Conservation (phyloP, 306 rosid species). For the Hippophae rhamnoides region DNA sequence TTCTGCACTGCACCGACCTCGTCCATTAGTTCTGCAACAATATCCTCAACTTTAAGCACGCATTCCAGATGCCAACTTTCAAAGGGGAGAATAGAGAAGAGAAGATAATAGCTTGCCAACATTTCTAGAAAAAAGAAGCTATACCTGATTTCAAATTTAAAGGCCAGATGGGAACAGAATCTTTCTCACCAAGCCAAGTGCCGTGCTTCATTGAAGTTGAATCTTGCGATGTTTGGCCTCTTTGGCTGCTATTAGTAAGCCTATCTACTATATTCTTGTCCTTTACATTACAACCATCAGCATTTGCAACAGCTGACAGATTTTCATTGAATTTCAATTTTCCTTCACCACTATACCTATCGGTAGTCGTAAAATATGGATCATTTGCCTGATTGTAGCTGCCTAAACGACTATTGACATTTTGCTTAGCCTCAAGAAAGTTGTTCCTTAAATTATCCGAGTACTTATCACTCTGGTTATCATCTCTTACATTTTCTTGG, state of each 20-base stretch:
- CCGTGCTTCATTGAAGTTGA: constrained; percentile 24
- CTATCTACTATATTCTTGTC: not conserved
- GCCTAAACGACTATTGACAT: constrained; percentile 19
- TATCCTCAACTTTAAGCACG: constrained; percentile 38
- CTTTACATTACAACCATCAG: not conserved
- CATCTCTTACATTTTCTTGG: constrained; percentile 17
- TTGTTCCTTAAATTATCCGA: constrained; percentile 17
- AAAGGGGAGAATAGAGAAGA: constrained; percentile 36
- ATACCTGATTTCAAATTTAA: constrained; percentile 32
- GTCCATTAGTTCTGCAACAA: constrained; percentile 41
- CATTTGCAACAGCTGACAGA: constrained; percentile 15
- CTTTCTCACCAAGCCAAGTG: constrained; percentile 21
- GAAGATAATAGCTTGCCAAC: constrained; percentile 32
- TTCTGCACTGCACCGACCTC: constrained; percentile 32
- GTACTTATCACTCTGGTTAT: constrained; percentile 17
- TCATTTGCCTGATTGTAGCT: constrained; percentile 16
- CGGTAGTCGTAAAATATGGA: constrained; percentile 11
- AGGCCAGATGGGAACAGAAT: constrained; percentile 33
- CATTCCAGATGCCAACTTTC: constrained; percentile 36
- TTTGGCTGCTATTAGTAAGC: constrained; percentile 22
- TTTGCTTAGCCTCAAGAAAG: constrained; percentile 20
- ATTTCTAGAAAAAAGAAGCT: constrained; percentile 30
- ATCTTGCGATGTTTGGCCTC: constrained; percentile 28
- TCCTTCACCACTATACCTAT: constrained; percentile 20
- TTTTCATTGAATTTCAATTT: constrained; percentile 17